Evolutionary conservation across 257 asterid genomes (phyloP).

Genomic region (Scutellaria baicalensis): DNA sequence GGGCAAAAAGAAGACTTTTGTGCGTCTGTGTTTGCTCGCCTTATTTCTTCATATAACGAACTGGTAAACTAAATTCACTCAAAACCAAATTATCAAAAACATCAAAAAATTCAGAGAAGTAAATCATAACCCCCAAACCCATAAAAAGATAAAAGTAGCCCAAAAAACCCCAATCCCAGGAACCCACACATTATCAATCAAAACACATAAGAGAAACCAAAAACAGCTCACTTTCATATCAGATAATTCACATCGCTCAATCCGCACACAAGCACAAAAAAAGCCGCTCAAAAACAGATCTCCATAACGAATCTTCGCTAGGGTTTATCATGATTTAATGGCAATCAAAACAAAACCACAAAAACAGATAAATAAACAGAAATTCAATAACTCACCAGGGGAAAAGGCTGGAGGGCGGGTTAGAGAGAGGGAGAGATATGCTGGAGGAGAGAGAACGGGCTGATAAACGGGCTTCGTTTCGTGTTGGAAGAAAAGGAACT

Average conservation of each 20-base stretch:
- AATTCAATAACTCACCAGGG: slow-evolving; percentile 29
- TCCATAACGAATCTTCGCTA: slow-evolving; percentile 4
- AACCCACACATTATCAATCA: background rate
- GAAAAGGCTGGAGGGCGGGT: background rate
- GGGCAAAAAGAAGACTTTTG: background rate
- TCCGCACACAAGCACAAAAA: background rate
- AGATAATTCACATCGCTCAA: background rate
- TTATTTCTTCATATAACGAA: background rate
- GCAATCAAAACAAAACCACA: background rate
- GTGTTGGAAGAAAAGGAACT: slow-evolving; percentile 10
- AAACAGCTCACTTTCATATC: background rate
- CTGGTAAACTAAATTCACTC: background rate
- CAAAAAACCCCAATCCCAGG: background rate
- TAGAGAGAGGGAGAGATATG: background rate
- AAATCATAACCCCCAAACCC: background rate
- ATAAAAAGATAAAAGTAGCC: background rate
- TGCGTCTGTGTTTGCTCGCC: no score
- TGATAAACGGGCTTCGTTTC: background rate
- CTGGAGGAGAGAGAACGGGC: background rate
- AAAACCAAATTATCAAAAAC: background rate
- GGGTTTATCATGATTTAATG: slow-evolving; percentile 26
- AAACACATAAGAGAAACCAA: background rate
- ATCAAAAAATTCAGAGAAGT: background rate
- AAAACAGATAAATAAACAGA: background rate
- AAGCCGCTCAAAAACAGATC: slow-evolving; percentile 10